Conservation (phyloP, 352 stramenopile genomes). For the Chrysophaeum taylorii region DNA sequence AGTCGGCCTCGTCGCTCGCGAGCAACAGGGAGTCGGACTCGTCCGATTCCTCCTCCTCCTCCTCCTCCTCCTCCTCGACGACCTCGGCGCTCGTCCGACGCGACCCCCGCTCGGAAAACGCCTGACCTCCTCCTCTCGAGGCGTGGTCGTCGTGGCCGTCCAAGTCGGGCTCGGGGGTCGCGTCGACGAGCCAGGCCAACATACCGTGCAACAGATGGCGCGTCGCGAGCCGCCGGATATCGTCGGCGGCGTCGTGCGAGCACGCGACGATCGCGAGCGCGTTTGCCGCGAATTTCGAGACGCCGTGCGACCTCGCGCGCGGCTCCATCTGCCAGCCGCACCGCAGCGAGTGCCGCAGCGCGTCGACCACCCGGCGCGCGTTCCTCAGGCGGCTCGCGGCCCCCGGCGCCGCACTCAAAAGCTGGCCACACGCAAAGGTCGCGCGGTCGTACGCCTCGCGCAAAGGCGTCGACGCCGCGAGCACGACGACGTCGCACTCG, state of each 20-base stretch:
- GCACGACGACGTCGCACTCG: background rate
- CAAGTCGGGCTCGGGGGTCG: constrained; percentile 6
- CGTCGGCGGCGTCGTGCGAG: background rate
- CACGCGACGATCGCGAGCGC: background rate
- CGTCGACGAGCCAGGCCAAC: background rate
- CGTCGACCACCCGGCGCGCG: constrained; percentile 4
- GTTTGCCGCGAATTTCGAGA: constrained; percentile 12
- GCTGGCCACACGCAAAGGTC: constrained; percentile 15
- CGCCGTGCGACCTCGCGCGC: background rate
- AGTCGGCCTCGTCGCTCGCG: background rate
- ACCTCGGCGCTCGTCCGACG: too few species aligned
- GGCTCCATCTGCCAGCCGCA: constrained; percentile 5
- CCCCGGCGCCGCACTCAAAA: background rate
- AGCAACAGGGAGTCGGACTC: background rate
- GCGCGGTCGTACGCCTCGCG: constrained; percentile 14
- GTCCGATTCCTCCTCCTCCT: too few species aligned
- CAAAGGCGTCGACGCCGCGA: background rate
- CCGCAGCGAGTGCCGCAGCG: background rate
- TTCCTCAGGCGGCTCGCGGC: background rate
- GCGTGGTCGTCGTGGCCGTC: background rate
- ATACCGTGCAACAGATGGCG: background rate
- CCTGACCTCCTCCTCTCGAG: too few species aligned
- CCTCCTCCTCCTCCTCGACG: too few species aligned
- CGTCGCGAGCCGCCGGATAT: background rate
- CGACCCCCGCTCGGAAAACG: too few species aligned